These are phyloP conservation scores for Suillus occidentalis DNA, from an alignment of 768 basidiomycete genomes.

Conservation along the genomic window DNA sequence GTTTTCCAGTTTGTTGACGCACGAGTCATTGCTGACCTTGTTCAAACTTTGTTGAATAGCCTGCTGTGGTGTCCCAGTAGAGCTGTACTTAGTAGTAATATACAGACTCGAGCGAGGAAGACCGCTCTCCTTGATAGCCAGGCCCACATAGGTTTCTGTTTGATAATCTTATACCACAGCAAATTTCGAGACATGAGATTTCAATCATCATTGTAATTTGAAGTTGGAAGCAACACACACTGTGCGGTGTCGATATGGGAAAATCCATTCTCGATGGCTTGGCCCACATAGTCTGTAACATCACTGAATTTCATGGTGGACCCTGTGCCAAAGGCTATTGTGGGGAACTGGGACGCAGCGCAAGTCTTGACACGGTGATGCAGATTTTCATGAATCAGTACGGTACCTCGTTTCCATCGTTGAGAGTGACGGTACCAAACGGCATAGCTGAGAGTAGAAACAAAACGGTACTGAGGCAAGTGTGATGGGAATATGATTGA, in stretches of 20 bases:
- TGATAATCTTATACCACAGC: conserved; percentile 22
- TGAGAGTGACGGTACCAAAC: conserved; percentile 38
- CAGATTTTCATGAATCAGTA: conserved; percentile 1
- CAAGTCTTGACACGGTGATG: background rate
- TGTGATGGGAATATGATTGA: no score
- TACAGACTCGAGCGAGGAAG: conserved; percentile 45
- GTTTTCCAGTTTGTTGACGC: background rate
- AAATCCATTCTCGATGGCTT: conserved; percentile 61
- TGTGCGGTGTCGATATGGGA: conserved; percentile 65
- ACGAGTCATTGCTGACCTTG: conserved; percentile 37
- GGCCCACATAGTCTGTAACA: conserved; percentile 52
- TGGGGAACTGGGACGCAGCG: conserved; percentile 46
- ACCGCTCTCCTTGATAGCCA: conserved; percentile 47
- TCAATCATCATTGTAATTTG: background rate
- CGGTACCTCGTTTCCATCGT: conserved; percentile 41
- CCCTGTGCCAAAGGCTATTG: conserved; percentile 64
- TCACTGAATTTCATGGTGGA: conserved; percentile 41
- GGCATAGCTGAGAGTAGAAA: conserved; percentile 33
- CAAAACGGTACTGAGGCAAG: background rate
- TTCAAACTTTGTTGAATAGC: conserved; percentile 48
- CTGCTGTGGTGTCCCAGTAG: conserved; percentile 36
- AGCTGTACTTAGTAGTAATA: conserved; percentile 58
- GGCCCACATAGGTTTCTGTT: conserved; percentile 36
- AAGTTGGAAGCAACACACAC: conserved; percentile 30
- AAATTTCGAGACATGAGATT: background rate